These are phyloP conservation scores for Globisporangium mamillatum DNA, from an alignment of 352 stramenopile genomes.

Conservation along the genomic window DNA sequence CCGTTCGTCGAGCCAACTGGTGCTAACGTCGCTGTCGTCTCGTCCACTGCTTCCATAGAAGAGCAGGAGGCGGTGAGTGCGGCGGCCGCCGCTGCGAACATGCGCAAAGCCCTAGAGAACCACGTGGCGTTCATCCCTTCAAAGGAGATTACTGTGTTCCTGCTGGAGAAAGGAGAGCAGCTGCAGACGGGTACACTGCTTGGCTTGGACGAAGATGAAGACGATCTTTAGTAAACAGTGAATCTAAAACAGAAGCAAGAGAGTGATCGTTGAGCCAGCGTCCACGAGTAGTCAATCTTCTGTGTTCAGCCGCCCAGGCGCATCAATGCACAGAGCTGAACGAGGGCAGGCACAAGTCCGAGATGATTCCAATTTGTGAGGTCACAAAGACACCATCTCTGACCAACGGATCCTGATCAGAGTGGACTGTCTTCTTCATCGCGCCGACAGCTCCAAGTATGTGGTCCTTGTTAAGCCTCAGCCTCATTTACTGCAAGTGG, in stretches of 20 bases:
- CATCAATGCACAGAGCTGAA: too few species aligned
- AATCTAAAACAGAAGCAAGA: too few species aligned
- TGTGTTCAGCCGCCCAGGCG: background rate
- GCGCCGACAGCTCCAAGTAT: background rate
- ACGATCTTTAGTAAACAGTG: conserved; percentile 17
- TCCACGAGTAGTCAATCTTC: background rate
- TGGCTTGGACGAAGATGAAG: conserved; percentile 13
- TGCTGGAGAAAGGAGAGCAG: conserved; percentile 29
- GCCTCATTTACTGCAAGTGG: too few species aligned
- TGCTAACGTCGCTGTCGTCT: background rate
- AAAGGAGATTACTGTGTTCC: conserved; percentile 43
- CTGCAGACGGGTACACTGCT: conserved; percentile 41
- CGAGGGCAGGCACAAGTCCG: too few species aligned
- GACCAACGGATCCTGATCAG: background rate
- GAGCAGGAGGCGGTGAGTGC: conserved; percentile 28
- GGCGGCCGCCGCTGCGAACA: conserved; percentile 15
- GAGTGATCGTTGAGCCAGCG: background rate
- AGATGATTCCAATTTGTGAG: too few species aligned
- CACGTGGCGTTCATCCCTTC: conserved; percentile 70
- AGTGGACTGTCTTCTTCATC: background rate
- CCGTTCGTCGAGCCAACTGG: conserved; percentile 19
- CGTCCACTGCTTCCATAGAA: conserved; percentile 21
- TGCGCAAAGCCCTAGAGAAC: conserved; percentile 66
- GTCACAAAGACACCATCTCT: background rate
- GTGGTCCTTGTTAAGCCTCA: too few species aligned